Evolutionary conservation across 2,329 filamentous ascomycete genomes (phyloP), one percentile per base, ranked within the genome.

Genomic region (Dendryphion nanum): DNA sequence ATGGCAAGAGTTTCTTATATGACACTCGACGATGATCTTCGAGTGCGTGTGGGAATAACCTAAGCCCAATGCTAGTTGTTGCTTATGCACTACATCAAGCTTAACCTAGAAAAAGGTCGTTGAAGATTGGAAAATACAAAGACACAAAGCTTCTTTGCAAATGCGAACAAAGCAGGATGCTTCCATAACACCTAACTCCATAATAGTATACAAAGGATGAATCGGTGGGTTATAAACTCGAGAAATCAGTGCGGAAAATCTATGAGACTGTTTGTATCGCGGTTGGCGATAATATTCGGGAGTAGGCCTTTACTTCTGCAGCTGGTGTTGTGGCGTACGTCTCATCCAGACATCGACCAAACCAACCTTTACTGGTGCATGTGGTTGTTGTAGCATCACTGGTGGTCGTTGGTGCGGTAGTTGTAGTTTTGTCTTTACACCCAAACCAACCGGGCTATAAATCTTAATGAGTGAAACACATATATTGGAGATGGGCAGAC

Each of bases 381-480:
- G 57, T 59, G 5, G 53, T 55, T 13, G 56, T 63, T 2, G 51
- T 55, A 8, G 47, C 33, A 33, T 45, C 42, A 18, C 38, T 42
- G 6, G 42, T 51, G 3, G 53, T 48, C 14, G 55, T 55, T 6
- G 48, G 46, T 4, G 48, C 23, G n/a, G 23, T 54, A 17, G 48
- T 47, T 0, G 52, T 58, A 2, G 53, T 60, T 30, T 59, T 45
- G 32, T 66, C 63, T 30, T 63, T 63, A 36, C 61, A 64, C 2
- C 61, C 61, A 33, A 63, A 64, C 61, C 61, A 64, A 18, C 61
- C 59, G 28, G 60, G 60, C 50, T 62, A 31, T 3, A 14, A n/a
- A 40, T 55, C 12, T 52, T 26, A n/a, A 26, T 10, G 23, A n/a
- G 10, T n/a, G 10, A n/a, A 26, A 26, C 10, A 26, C 10, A 26